Base-by-base conservation (phyloP, 768 basidiomycete species). In the Gymnopilus dilepis region DNA sequence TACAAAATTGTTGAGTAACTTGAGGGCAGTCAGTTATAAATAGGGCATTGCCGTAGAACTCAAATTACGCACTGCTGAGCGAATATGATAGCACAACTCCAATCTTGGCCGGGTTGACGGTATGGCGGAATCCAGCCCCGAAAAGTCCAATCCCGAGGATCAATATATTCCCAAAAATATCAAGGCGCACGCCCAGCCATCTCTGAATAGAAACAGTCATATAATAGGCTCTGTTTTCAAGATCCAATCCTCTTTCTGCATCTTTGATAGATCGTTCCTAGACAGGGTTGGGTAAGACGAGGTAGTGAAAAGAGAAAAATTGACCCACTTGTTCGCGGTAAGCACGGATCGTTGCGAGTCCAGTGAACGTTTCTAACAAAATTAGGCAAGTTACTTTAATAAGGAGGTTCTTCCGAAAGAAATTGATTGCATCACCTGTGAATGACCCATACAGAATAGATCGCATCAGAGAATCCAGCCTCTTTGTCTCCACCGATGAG, bases 81-180 rank as follows among this genome's bases (percentile, higher is more conserved):
- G 80, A 77, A 64, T 85, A 86, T 1, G 82, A 79, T 19, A 87
- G 70, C 0, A 85, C 83, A 0, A 85, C 83, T 31, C 86, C 86
- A 57, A 85, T 82, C 65, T 82, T 84, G 5, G 83, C 66, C 4
- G 89, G 86, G 62, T 84, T 77, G 12, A 87, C 82, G 0, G 80
- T 72, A 43, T 80, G 74, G n/a, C 88, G 74, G 73, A 87, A 86
- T 3, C 85, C 84, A n/a, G 86, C 85, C 7, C 88, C 88, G 70
- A 92, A 91, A 12, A 92, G 74, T 3, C 79, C 86, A 52, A 94
- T 90, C 1, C 88, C 87, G n/a, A 92, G 77, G 30, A 92, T 80
- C 11, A 92, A 72, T 17, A 86, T 64, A 66, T 89, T 89, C 1
- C 85, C 87, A n/a, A 89, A 83, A 19, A 90, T 69, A 65, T 91